A percentile compares a stretch with the other conserved stretches of the same genome.
Conservation (phyloP, 2,329 filamentous ascomycete species). For the Fusarium continuum region DNA sequence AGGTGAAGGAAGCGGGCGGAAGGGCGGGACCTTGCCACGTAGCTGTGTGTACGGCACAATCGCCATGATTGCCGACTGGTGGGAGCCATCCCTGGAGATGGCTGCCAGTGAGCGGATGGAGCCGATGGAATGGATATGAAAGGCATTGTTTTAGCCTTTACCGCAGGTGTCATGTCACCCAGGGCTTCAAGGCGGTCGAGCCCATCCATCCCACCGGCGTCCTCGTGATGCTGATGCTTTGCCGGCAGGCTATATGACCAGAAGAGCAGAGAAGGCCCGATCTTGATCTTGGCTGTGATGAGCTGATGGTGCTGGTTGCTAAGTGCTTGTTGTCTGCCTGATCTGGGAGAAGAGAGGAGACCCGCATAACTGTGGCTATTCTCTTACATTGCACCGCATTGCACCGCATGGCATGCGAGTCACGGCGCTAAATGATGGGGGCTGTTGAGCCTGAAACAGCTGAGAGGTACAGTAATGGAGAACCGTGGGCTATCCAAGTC, state of each 20-base stretch:
- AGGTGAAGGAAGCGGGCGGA: constrained; percentile 9
- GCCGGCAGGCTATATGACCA: constrained; percentile 19
- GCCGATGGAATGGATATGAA: constrained; percentile 24
- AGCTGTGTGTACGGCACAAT: constrained; percentile 25
- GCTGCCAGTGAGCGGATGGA: constrained; percentile 27
- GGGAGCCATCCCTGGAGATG: constrained; percentile 7
- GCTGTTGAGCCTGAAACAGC: constrained; percentile 3
- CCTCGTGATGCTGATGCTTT: constrained; percentile 22
- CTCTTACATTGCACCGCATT: constrained; percentile 15
- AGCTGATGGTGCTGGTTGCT: neutral
- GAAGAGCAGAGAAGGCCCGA: constrained; percentile 25
- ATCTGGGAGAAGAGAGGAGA: constrained; percentile 5
- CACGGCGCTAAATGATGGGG: constrained; percentile 28
- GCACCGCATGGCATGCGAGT: constrained; percentile 33
- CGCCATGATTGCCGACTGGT: constrained; percentile 31
- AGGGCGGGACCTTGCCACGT: constrained; percentile 36
- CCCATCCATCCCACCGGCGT: constrained; percentile 4
- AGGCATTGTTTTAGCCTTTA: neutral
- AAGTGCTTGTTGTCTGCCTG: constrained; percentile 1
- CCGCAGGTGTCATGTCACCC: constrained; percentile 12
- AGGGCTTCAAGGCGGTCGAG: constrained; percentile 20
- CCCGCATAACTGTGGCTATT: constrained; percentile 17
- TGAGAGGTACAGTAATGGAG: no score
- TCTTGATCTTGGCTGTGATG: constrained; percentile 16
- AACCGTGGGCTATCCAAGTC: constrained; percentile 12